Evolutionary conservation across 805 yeast genomes (phyloP).

Genomic region (Yamadazyma ubonensis): DNA sequence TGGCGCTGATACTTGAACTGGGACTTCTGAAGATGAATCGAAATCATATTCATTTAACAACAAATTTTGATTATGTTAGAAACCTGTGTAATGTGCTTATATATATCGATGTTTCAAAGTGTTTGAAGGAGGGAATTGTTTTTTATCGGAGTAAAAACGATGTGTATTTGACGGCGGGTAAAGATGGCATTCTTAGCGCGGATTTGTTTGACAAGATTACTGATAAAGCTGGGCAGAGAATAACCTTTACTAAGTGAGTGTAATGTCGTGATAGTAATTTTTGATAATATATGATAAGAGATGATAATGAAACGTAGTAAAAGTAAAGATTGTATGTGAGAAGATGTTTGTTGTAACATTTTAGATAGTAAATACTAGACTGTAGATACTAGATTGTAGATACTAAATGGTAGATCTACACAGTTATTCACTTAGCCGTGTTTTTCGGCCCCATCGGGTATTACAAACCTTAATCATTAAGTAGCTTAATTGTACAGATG

Average conservation of each 20-base stretch:
- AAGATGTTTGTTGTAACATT: too few relatives aligned
- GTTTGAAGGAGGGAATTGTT: slow-evolving; percentile 41
- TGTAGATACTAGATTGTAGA: too few relatives aligned
- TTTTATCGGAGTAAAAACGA: slow-evolving; percentile 70
- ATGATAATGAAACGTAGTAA: too few relatives aligned
- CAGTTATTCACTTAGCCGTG: too few relatives aligned
- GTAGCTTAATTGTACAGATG: too few relatives aligned
- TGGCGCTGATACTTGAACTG: slow-evolving; percentile 39
- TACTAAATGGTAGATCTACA: too few relatives aligned
- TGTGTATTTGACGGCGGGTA: slow-evolving; percentile 38
- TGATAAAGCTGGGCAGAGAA: background rate
- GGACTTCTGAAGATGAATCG: slow-evolving; percentile 63
- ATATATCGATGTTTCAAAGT: slow-evolving; percentile 54
- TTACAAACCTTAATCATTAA: too few relatives aligned
- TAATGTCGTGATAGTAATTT: too few relatives aligned
- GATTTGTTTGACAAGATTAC: slow-evolving; percentile 4
- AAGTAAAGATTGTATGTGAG: too few relatives aligned
- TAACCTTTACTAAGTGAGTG: background rate
- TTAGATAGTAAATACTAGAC: too few relatives aligned
- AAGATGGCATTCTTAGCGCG: slow-evolving; percentile 10
- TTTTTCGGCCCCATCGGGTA: too few relatives aligned
- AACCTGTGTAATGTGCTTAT: slow-evolving; percentile 55
- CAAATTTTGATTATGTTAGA: slow-evolving; percentile 72
- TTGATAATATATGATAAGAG: too few relatives aligned
- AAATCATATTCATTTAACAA: slow-evolving; percentile 86